phyloP scores from a whole-genome alignment of 2,329 filamentous ascomycete species.

The Cytospora chrysosperma region DNA sequence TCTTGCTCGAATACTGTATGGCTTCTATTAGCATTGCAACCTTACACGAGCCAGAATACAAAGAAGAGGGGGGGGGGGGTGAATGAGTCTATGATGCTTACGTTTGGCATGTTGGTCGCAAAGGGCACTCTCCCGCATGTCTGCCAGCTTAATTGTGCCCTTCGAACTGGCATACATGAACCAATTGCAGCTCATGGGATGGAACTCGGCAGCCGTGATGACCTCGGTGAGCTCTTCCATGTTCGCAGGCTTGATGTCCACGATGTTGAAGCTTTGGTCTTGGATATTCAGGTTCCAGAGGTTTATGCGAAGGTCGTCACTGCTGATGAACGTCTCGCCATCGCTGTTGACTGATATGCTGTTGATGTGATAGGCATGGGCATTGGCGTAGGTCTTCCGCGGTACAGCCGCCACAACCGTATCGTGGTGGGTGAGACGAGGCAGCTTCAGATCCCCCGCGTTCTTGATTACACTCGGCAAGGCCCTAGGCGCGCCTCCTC shows the following conservation, averaged over 20 bases:
- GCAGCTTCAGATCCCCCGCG: constrained; percentile 83
- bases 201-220: constrained; percentile 97
- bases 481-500: constrained; percentile 73
- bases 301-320: constrained; percentile 95
- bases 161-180: constrained; percentile 99
- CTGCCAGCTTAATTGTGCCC: constrained; percentile 96
- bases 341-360: constrained; percentile 99
- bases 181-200: constrained; percentile 97
- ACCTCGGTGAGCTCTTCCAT: constrained; percentile 99
- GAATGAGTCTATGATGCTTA: constrained; percentile 52
- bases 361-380: constrained; percentile 99
- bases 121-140: constrained; percentile 95
- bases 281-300: constrained; percentile 99
- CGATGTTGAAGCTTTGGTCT: constrained; percentile 99
- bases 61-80: constrained; percentile 12
- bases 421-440: constrained; percentile 94
- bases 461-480: constrained; percentile 76
- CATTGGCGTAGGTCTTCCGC: constrained; percentile 94
- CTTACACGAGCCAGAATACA: too few relatives aligned
- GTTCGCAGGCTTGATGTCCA: constrained; percentile 98
- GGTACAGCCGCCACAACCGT: constrained; percentile 97
- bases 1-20: constrained; percentile 92
- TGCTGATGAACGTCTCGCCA: constrained; percentile 98
- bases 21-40: neutral
- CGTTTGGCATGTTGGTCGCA: constrained; percentile 95